Evolutionary conservation across 1,139 yeast genomes (phyloP), one percentile per base, ranked within the genome.

Genomic region (Zygosaccharomyces pseudobailii): DNA sequence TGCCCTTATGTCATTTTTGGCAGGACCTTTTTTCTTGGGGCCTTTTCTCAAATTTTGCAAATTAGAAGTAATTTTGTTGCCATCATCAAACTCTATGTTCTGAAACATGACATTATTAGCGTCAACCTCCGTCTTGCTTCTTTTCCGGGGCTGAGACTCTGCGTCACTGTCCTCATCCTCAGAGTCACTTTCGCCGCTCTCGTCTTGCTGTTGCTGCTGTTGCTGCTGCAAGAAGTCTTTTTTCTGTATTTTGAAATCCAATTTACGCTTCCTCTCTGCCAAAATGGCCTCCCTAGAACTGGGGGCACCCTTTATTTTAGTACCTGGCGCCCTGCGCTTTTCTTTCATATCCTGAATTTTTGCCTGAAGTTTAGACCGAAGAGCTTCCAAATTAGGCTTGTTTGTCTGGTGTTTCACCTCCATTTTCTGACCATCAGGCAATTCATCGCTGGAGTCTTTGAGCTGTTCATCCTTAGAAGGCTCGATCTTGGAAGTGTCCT

Each of bases 241-340:
- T 54, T 70, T 71, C 43, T 66, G 59, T 53, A 60, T 65, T 45
- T 56, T 62, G 25, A 50, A 40, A 35, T 69, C 73, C 50, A 70
- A 71, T 66, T 67, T 73, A 58, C 65, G 71, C 61, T 71, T 67
- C 61, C 75, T 75, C 63, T 73, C 89, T 45, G 77, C 85, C 52
- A 85, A 68, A 42, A 85, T 84, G 49, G 84, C 87, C 53, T 84
- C 89, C 63, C 94, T 75, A 3, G 90, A 83, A 51, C 83, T 77
- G 9, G 94, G 92, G 0, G 96, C 94, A 24, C 95, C 96, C 4
- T 77, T 74, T 13, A 75, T 81, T 39, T 80, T 84, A 0, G 92
- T 72, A 1, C 97, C 97, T 1, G 94, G 94, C 0, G 97, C 98
- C 61, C 85, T 90, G 62, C 99, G 80, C 67, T 80, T 86, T 50